phyloP scores from a whole-genome alignment of 345 rosid genomes.

The Melaleuca alternifolia region DNA sequence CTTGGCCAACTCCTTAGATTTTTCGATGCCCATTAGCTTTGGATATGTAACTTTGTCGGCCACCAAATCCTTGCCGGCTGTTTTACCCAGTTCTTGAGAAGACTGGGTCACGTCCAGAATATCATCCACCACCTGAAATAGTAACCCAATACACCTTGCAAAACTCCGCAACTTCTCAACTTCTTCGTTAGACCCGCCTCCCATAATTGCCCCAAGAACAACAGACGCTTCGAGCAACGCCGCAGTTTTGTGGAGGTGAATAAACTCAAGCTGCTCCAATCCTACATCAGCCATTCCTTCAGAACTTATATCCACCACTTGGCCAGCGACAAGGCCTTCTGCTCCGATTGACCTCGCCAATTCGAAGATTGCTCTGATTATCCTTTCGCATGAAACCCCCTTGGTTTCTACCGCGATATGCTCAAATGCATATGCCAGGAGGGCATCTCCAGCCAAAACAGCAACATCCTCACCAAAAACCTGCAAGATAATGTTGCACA shows the following conservation, averaged over 20 bases:
- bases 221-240: slow-evolving; percentile 70
- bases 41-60: slow-evolving; percentile 84
- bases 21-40: slow-evolving; percentile 73
- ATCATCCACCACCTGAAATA: slow-evolving; percentile 96
- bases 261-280: slow-evolving; percentile 64
- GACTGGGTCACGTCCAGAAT: slow-evolving; percentile 90
- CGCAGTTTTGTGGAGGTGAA: slow-evolving; percentile 84
- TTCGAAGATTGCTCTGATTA: slow-evolving; percentile 56
- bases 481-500: background rate
- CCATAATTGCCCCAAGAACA: slow-evolving; percentile 72
- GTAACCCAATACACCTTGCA: slow-evolving; percentile 58
- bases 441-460: slow-evolving; percentile 85
- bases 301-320: slow-evolving; percentile 65
- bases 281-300: slow-evolving; percentile 55
- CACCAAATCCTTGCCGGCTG: slow-evolving; percentile 89
- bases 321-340: slow-evolving; percentile 80
- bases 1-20: slow-evolving; percentile 58
- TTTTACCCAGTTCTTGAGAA: slow-evolving; percentile 75
- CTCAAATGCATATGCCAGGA: slow-evolving; percentile 68
- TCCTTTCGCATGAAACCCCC: slow-evolving; percentile 33
- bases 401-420: slow-evolving; percentile 48
- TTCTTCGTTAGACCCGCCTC: slow-evolving; percentile 62
- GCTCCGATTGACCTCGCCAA: slow-evolving; percentile 58
- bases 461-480: slow-evolving; percentile 77
- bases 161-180: slow-evolving; percentile 68